phyloP scores from a whole-genome alignment of 176 grass and related monocot species.

The Otatea glauca region DNA sequence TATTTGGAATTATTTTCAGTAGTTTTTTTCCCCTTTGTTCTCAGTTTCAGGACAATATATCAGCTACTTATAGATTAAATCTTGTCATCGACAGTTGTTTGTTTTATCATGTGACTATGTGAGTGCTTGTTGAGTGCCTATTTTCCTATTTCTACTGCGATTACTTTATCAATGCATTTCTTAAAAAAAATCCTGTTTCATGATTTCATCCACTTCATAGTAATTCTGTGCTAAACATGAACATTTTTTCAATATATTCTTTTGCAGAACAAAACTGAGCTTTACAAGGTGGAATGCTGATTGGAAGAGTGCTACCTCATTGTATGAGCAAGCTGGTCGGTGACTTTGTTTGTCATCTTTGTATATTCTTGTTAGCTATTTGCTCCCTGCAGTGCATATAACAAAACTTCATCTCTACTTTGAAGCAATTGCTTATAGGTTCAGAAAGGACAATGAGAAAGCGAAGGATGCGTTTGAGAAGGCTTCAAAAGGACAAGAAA shows the following conservation, averaged over 20 bases:
- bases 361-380: conserved; percentile 17
- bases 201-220: neutral
- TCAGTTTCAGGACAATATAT: neutral
- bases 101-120: neutral
- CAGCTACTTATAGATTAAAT: neutral
- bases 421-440: conserved; percentile 87
- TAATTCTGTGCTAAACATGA: neutral
- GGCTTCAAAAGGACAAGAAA: conserved; percentile 99
- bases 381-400: neutral
- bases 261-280: conserved; percentile 89
- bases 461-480: conserved; percentile 99
- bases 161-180: neutral
- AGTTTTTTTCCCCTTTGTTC: neutral
- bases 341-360: conserved; percentile 26
- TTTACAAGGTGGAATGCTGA: conserved; percentile 97
- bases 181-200: neutral
- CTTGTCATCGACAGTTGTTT: neutral
- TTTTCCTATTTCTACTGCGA: conserved; percentile 12
- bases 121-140: neutral
- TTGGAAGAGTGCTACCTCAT: conserved; percentile 85
- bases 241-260: neutral
- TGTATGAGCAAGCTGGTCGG: conserved; percentile 95
- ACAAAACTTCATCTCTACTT: conserved; percentile 43
- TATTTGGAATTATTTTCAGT: neutral
- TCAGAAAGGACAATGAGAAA: conserved; percentile 90